A percentile compares a stretch with the other conserved stretches of the same genome.
phyloP scores from a whole-genome alignment of 2,329 filamentous ascomycete genomes.

The Septoria petroselini region DNA sequence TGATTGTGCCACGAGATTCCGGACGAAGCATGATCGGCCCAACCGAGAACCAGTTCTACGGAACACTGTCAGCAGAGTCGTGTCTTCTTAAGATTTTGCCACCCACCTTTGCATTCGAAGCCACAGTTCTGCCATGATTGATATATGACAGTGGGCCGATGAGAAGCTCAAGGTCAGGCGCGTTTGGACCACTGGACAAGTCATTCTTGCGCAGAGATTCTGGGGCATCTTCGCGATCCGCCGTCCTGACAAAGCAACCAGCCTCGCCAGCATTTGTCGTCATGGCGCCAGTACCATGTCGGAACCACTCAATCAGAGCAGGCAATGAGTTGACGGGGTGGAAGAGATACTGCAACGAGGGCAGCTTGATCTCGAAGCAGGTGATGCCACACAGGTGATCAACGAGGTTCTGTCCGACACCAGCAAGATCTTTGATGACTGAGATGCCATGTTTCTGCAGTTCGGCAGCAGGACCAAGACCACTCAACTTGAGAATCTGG shows the following conservation, averaged over 20 bases:
- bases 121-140: conserved; percentile 17
- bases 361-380: conserved; percentile 39
- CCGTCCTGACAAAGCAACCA: conserved; percentile 18
- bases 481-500: conserved; percentile 56
- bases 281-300: conserved; percentile 21
- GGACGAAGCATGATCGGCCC: conserved; percentile 26
- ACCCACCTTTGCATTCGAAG: neutral
- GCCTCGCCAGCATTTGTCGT: conserved; percentile 18
- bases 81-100: too few species aligned
- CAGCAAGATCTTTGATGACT: conserved; percentile 57
- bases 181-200: conserved; percentile 6
- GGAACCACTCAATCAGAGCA: conserved; percentile 21
- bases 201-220: conserved; percentile 17
- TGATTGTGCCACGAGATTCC: conserved; percentile 40
- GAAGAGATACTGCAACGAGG: conserved; percentile 14
- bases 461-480: conserved; percentile 55
- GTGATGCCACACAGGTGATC: conserved; percentile 48
- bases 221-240: conserved; percentile 17
- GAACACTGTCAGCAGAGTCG: neutral
- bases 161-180: conserved; percentile 22
- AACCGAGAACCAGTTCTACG: conserved; percentile 13
- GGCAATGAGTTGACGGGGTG: conserved; percentile 19
- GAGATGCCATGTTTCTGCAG: conserved; percentile 54
- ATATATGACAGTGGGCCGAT: conserved; percentile 20
- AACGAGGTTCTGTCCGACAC: conserved; percentile 60